Evolutionary conservation across 768 basidiomycete genomes (phyloP), one percentile per base, ranked within the genome.

Genomic region (Tylopilus balloui): DNA sequence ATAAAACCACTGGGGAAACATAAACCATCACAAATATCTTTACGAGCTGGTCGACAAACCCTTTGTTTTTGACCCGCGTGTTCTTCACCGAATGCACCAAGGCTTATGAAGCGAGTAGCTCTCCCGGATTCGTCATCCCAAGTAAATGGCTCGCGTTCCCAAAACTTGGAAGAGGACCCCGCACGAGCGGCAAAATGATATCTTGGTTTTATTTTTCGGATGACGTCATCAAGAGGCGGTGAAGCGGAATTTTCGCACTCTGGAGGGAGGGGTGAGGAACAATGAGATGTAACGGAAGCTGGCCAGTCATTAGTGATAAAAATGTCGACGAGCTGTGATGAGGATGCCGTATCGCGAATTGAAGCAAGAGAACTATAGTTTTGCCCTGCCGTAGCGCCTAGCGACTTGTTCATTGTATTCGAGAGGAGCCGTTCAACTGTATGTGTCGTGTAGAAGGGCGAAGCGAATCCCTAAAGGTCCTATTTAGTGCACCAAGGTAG

Each of bases 131-230:
- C 83, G 29, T 83, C 84, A 36, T 81, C 79, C 93, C 93, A 97
- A 4, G 78, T 65, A 63, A 85, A 95, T 1, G 96, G 94, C 51
- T 97, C 93, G 45, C 94, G 74, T 66, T 99, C 96, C 93, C 94
- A 98, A 65, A 96, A 99, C 45, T 76, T 78, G 0, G 87, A 76
- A 13, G 79, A 78, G n/a, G 74, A 69, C 0, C 83, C 81, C 13
- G 79, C 81, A 9, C 75, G 74, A 42, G 79, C 78, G 19, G 86
- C 79, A 62, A 98, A 90, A 59, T 94, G 84, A 70, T 99, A 99
- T 42, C 89, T 79, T 2, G 95, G 93, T 58, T 85, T 86, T 21
- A 78, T 80, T 50, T 76, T 77, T 21, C 74, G 72, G 29, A 87
- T 73, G 2, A 84, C 66, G 32, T 88, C 83, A 53, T 86, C 81